Conservation (phyloP, 352 stramenopile species). For the Peronospora destructor region DNA sequence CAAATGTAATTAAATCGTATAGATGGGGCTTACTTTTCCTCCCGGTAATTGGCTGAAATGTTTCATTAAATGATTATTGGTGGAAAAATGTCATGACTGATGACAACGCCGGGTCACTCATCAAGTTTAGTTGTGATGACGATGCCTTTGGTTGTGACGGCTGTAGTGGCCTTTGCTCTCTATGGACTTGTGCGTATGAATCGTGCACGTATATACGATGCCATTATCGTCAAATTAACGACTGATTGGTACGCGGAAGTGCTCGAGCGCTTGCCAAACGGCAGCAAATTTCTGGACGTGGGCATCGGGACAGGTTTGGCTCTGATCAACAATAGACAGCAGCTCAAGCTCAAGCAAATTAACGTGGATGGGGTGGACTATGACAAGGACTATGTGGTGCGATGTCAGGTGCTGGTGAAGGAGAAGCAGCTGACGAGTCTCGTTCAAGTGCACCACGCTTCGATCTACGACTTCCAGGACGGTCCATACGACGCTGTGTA, state of each 20-base stretch:
- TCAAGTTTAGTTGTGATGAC: background rate
- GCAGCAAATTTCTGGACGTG: conserved; percentile 78
- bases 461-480: conserved; percentile 69
- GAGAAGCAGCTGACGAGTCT: conserved; percentile 31
- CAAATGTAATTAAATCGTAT: too few relatives aligned
- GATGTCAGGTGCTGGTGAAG: conserved; percentile 50
- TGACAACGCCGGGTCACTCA: conserved; percentile 3
- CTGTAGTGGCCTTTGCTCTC: conserved; percentile 23
- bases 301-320: conserved; percentile 83
- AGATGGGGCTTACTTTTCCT: too few relatives aligned
- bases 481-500: conserved; percentile 86
- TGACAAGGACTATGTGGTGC: conserved; percentile 76
- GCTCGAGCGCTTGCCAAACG: conserved; percentile 43
- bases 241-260: conserved; percentile 87
- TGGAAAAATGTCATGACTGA: background rate
- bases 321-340: conserved; percentile 51
- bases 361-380: conserved; percentile 87
- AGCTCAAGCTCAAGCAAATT: conserved; percentile 66
- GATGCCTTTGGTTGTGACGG: conserved; percentile 8
- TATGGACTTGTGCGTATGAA: conserved; percentile 48
- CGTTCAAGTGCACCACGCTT: conserved; percentile 66
- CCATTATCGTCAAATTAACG: conserved; percentile 82
- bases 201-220: conserved; percentile 82
- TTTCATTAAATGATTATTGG: background rate
- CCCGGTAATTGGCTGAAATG: background rate